A percentile compares a stretch with the other conserved stretches of the same genome.
Evolutionary conservation across 495 filamentous ascomycete species (phyloP).

Genomic region (Hypoxylon rickii): DNA sequence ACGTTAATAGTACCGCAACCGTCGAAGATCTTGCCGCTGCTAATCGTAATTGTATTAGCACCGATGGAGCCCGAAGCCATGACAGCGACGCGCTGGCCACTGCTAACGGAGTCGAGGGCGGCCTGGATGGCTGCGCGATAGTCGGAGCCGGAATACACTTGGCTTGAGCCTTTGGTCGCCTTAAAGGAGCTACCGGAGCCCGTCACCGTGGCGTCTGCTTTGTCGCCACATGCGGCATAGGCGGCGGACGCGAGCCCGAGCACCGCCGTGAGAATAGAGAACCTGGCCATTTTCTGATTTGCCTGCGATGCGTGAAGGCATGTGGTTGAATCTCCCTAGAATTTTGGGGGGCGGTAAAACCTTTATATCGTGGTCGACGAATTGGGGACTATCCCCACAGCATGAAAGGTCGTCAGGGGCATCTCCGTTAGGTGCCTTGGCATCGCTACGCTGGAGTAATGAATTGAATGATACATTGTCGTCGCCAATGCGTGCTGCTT

Average conservation of each 20-base stretch:
- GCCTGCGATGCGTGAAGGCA: too few relatives aligned
- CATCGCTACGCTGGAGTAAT: slow-evolving; percentile 14
- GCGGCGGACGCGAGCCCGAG: slow-evolving; percentile 37
- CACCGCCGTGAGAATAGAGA: slow-evolving; percentile 28
- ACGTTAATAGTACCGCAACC: slow-evolving; percentile 55
- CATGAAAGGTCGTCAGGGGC: background rate
- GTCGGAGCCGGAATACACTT: slow-evolving; percentile 48
- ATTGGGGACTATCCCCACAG: background rate
- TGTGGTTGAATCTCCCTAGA: background rate
- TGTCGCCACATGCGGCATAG: slow-evolving; percentile 47
- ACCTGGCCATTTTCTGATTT: slow-evolving; percentile 24
- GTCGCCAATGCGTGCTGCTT: slow-evolving; percentile 1
- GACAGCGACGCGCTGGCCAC: slow-evolving; percentile 61
- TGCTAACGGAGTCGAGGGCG: slow-evolving; percentile 53
- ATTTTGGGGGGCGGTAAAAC: background rate
- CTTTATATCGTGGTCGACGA: background rate
- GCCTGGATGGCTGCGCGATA: slow-evolving; percentile 51
- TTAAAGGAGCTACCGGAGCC: slow-evolving; percentile 44
- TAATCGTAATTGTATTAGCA: slow-evolving; percentile 54
- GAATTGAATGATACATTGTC: slow-evolving; percentile 15
- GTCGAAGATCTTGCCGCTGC: slow-evolving; percentile 52
- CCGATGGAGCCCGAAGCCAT: slow-evolving; percentile 63
- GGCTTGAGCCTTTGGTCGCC: slow-evolving; percentile 37
- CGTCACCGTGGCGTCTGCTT: slow-evolving; percentile 45
- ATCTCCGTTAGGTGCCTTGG: slow-evolving; percentile 15